Base-by-base conservation (phyloP, 176 grass and related monocot species). In the Ananas comosus region DNA sequence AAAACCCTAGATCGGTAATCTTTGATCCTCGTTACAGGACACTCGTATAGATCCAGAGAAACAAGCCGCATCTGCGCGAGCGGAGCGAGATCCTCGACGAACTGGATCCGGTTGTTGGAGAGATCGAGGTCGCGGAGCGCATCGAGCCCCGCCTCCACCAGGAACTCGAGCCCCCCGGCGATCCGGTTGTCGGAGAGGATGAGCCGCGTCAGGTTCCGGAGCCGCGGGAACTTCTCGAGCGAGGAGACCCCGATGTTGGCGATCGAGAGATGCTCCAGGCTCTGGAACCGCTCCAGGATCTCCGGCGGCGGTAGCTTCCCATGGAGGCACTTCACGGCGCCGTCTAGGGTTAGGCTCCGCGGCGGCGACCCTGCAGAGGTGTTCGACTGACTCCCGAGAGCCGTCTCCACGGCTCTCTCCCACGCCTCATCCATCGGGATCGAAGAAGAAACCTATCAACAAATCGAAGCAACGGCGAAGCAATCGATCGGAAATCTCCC, bases 161-260 rank as follows among this genome's bases (percentile, higher is more conserved):
- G 83, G 76, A 83, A 85, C 70, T 96, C 88, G 28, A 96, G 86
- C 2, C 92, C 92, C 73, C 83, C 84, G 17, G 88, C 83, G 70
- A 96, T 96, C 63, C 92, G 88, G 75, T 96, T 96, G 84, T 96
- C 92, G 28, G 92, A 96, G 27, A 96, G 81, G 66, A 83, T 91
- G 12, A 96, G 80, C 14, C 92, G 86, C 57, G 81, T 86, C 56
- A 96, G 86, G 79, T 91, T 91, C 51, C 78, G 83, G 64, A 96
- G 82, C 0, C 88, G 85, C 9, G 92, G 88, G 69, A 96, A 96
- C 51, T 85, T 83, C 51, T 86, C 86, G 48, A 96, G 83, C 66
- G 92, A 89, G 4, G 92, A 83, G 25, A 81, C 83, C 49, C 92
- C 92, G 51, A 89, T 54, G 77, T 87, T 87, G 13, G 92, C 92